Evolutionary conservation across 2,329 filamentous ascomycete species (phyloP), one percentile per base, ranked within the genome.

Genomic region (Zymoseptoria ardabiliae): DNA sequence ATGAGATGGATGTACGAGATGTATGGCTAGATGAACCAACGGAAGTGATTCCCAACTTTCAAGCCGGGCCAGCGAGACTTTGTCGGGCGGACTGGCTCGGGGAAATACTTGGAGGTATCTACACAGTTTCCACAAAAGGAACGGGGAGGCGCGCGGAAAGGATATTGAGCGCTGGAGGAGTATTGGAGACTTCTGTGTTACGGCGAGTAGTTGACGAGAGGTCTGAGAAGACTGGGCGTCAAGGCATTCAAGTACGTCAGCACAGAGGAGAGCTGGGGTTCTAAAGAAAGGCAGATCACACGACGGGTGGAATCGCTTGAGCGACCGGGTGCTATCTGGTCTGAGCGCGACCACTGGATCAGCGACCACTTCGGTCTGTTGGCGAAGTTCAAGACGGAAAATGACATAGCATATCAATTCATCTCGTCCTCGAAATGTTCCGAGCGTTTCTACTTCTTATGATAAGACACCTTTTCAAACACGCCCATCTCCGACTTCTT

Each of bases 391-490:
- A 35, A 35, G 8, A 13, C 17, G 58, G 58, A 19, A 54, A 56
- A 56, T 28, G 48, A 25, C 23, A 6, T 25, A 25, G 23, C 23
- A 25, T 4, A 6, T 25, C 23, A 5, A 2, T 23, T 2, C 2
- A 23, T 23, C 22, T 23, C 22, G 22, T 23, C 5, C 5, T 5
- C 22, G 22, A 22, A 35, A 49, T 45, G 5, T 23, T 21, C 20
- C 22, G 28, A 21, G 10, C 19, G 3, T 9, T 20, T 21, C 55
- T 53, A 55, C 48, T 55, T 58, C 49, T 17, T 8, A 49, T 60
- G 56, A 51, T 59, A 53, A 7, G 56, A 55, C 35, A 62, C 49
- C 50, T 61, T 64, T 53, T 58, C 53, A 53, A 62, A 62, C 22
- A 57, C 41, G 8, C 35, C 53, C 2, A 63, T 54, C 41, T 60